These are phyloP conservation scores for Plantago rigida DNA, from an alignment of 305 asterid species.

Conservation along the genomic window DNA sequence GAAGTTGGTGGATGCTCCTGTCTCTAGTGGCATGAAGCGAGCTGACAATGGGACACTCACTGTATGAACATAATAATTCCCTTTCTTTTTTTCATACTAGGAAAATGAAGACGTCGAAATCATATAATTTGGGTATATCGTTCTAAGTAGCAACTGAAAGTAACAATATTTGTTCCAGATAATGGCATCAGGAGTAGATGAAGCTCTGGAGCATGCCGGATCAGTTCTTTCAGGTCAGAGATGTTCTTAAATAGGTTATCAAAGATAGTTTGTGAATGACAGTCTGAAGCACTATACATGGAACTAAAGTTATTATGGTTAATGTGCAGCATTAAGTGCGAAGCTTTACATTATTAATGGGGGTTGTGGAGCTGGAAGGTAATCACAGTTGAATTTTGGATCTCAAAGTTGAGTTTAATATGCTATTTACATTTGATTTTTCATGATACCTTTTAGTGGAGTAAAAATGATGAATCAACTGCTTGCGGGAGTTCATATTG, in stretches of 20 bases:
- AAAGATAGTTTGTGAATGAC: conserved; percentile 17
- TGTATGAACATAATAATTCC: conserved; percentile 39
- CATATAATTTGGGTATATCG: conserved; percentile 8
- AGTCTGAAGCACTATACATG: conserved; percentile 15
- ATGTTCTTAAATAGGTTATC: conserved; percentile 7
- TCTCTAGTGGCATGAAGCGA: conserved; percentile 93
- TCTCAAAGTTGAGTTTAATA: not conserved
- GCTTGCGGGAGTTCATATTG: conserved; percentile 98
- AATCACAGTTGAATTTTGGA: conserved; percentile 24
- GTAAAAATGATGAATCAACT: conserved; percentile 95
- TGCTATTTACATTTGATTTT: conserved; percentile 16
- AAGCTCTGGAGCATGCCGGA: conserved; percentile 81
- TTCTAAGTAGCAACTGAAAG: conserved; percentile 26
- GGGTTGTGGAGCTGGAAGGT: conserved; percentile 97
- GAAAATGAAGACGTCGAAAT: conserved; percentile 5
- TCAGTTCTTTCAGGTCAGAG: conserved; percentile 73
- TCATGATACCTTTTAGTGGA: conserved; percentile 40
- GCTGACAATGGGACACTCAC: conserved; percentile 88
- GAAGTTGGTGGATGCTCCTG: conserved; percentile 96
- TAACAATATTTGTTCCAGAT: conserved; percentile 43
- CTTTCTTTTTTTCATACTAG: not conserved
- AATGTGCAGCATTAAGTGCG: conserved; percentile 70
- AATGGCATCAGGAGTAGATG: conserved; percentile 90
- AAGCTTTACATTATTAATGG: conserved; percentile 89
- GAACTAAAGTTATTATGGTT: conserved; percentile 23